Evolutionary conservation across 1,139 yeast species (phyloP).

Genomic region (Pichia norvegensis): DNA sequence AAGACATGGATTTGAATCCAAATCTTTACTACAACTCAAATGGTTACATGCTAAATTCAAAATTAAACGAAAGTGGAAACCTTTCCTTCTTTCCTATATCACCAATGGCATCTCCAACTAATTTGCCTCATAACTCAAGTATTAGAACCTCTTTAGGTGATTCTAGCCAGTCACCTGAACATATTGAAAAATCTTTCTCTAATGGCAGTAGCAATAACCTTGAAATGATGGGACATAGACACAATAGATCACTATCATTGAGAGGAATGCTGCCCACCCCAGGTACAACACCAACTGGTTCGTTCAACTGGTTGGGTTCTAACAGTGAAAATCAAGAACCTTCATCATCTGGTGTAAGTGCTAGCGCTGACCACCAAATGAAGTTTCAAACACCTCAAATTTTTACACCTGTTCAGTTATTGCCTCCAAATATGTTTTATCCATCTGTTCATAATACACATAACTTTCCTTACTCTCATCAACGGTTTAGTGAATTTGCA

Average conservation of each 20-base stretch:
- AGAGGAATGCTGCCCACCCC: constrained; percentile 22
- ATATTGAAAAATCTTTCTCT: constrained; percentile 4
- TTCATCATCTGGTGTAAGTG: background rate
- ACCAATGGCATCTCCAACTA: constrained; percentile 25
- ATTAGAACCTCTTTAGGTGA: constrained; percentile 4
- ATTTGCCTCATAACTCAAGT: constrained; percentile 9
- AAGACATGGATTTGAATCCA: constrained; percentile 11
- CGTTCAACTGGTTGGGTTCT: constrained; percentile 9
- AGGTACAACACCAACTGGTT: constrained; percentile 24
- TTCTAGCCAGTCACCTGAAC: constrained; percentile 9
- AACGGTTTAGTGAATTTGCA: constrained; percentile 3
- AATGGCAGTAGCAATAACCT: background rate
- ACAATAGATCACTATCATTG: constrained; percentile 22
- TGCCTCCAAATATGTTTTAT: constrained; percentile 12
- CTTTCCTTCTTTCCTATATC: constrained; percentile 19
- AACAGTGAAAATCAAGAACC: background rate
- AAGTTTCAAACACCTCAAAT: constrained; percentile 14
- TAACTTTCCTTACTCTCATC: constrained; percentile 1
- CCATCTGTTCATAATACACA: constrained; percentile 1
- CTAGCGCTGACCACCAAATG: constrained; percentile 2
- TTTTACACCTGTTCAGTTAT: constrained; percentile 21
- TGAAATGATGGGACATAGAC: constrained; percentile 6
- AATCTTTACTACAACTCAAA: constrained; percentile 8
- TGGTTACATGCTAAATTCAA: constrained; percentile 8
- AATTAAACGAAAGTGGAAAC: constrained; percentile 11